Evolutionary conservation across 257 asterid genomes (phyloP), one percentile per base, ranked within the genome.

Genomic region (Forsythia suspensa): DNA sequence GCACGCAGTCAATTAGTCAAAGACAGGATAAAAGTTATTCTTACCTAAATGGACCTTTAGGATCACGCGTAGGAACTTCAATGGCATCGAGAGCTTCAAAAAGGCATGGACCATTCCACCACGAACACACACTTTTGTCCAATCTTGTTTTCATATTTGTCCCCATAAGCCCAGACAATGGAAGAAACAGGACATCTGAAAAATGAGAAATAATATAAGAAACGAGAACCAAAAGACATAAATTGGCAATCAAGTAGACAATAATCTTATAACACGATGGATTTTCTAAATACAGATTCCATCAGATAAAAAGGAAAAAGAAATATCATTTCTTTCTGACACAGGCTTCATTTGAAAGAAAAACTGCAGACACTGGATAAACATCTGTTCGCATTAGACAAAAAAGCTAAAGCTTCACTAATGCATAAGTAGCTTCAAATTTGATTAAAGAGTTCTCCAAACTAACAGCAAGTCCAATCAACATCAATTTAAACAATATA

Each of bases 101-200:
- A 78, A 96, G 95, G 86, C 97, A 94, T 16, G 92, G 88, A 67
- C 99, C 99, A 70, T 84, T 66, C 93, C 94, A 96, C 99, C 99
- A 94, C 10, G 96, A 81, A 77, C 99, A 96, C 20, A 83, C 8
- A 70, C 85, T 85, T 77, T 78, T 87, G 43, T 87, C 97, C 78
- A 92, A 13, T 82, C 92, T 80, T 71, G 86, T 84, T 81, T 94
- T 84, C 96, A 96, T 88, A 79, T 96, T 96, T 81, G 88, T 16
- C 72, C 99, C 98, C 73, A 86, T 15, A 72, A 96, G 97, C 61
- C 94, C 98, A 84, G 98, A 96, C 79, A 96, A 89, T 21, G 99
- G 98, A 74, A 96, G 96, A 86, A 96, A 96, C 81, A 83, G 90
- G 74, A 96, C 99, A 72, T 94, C 99, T 96, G 91, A 73, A 86